Evolutionary conservation across 2,329 filamentous ascomycete genomes (phyloP).

Genomic region (Arthrobotrys iridis): DNA sequence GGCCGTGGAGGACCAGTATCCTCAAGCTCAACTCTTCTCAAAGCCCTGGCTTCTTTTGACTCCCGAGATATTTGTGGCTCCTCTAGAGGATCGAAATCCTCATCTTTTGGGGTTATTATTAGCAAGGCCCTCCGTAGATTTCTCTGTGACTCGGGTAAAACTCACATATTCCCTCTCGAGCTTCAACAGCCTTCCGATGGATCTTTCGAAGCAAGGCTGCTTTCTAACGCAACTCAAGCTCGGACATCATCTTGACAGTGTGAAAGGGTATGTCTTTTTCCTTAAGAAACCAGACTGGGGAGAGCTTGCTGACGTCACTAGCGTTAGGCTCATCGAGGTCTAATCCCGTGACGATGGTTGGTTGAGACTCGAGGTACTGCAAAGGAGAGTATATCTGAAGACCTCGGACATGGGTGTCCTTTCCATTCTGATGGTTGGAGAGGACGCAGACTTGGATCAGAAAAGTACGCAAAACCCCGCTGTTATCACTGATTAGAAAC

Average conservation of each 20-base stretch:
- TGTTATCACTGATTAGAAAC: background rate
- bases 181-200: conserved; percentile 31
- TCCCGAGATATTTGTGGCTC: background rate
- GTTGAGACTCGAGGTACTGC: conserved; percentile 33
- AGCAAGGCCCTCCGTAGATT: too few relatives aligned
- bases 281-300: conserved; percentile 35
- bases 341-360: background rate
- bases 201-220: conserved; percentile 34
- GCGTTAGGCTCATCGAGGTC: conserved; percentile 17
- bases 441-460: conserved; percentile 89
- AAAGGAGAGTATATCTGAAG: conserved; percentile 77
- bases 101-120: background rate
- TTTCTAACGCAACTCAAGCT: conserved; percentile 57
- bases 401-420: conserved; percentile 95
- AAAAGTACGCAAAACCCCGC: conserved; percentile 79
- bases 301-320: conserved; percentile 28
- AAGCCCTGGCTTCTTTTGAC: conserved; percentile 10
- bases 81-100: background rate
- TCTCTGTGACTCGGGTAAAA: background rate
- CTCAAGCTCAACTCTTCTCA: conserved; percentile 11
- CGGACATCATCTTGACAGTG: conserved; percentile 56
- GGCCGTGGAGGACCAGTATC: conserved; percentile 21
- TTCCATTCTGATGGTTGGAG: conserved; percentile 98
- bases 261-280: conserved; percentile 56
- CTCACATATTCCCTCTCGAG: background rate